Percentiles rank a stretch among this genome's conserved stretches.
phyloP scores from a whole-genome alignment of 305 asterid genomes.

The Coffea humblotiana region DNA sequence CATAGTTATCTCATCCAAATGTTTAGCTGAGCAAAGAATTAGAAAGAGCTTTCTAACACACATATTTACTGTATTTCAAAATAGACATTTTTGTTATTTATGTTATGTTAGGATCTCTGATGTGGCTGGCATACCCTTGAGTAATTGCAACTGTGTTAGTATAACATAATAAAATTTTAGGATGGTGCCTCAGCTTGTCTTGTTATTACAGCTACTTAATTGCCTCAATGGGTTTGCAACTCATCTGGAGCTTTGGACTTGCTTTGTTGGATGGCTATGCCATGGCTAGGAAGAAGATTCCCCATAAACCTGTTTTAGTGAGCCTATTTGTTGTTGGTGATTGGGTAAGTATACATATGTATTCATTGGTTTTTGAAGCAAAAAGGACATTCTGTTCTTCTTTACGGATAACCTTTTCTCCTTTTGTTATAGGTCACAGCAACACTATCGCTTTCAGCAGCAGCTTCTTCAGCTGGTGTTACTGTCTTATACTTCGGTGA shows the following conservation, averaged over 20 bases:
- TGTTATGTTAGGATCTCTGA: not conserved
- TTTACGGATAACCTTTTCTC: not conserved
- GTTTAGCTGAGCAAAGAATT: not conserved
- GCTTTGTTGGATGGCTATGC: conserved; percentile 47
- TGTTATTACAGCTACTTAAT: conserved; percentile 48
- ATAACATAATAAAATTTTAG: not conserved
- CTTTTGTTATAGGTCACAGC: conserved; percentile 43
- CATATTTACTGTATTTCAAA: not conserved
- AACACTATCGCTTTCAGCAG: conserved; percentile 53
- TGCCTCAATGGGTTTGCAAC: conserved; percentile 58
- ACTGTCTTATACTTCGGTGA: conserved; percentile 45
- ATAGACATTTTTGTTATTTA: not conserved
- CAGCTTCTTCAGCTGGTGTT: conserved; percentile 54
- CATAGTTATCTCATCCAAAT: not conserved
- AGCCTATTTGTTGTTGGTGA: conserved; percentile 59
- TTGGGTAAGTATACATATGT: conserved; percentile 39
- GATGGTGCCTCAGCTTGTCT: not conserved
- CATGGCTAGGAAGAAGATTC: conserved; percentile 38
- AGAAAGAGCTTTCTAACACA: not conserved
- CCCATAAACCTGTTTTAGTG: conserved; percentile 40
- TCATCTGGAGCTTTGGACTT: conserved; percentile 49
- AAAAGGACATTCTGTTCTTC: not conserved
- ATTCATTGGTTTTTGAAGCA: not conserved
- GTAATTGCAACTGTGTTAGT: not conserved
- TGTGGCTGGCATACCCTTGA: not conserved